Conservation (phyloP, 2,329 filamentous ascomycete species). For the Ascochyta clinopodiicola region DNA sequence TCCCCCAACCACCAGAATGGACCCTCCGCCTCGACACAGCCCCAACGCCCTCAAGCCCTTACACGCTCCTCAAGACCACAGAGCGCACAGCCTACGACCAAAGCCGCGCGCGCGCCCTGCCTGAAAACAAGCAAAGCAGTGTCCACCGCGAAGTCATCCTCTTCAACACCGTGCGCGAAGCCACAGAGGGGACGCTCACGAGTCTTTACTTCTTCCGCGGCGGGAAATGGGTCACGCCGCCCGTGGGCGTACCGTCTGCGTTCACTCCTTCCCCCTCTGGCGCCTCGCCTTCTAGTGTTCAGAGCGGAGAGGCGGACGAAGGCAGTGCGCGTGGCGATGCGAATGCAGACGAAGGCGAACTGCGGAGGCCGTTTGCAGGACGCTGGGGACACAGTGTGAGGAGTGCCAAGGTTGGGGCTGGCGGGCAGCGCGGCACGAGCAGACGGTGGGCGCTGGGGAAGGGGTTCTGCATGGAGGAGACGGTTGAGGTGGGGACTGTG, state of each 20-base stretch:
- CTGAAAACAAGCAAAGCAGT: conserved; percentile 34
- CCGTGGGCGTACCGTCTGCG: conserved; percentile 49
- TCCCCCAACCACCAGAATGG: conserved; percentile 49
- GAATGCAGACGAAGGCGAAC: conserved; percentile 42
- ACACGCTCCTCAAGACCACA: conserved; percentile 88
- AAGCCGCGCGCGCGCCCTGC: conserved; percentile 70
- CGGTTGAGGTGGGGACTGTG: conserved; percentile 66
- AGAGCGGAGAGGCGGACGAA: neutral
- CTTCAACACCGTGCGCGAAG: conserved; percentile 66
- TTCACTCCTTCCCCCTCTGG: conserved; percentile 17
- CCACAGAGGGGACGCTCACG: conserved; percentile 87
- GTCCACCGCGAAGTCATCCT: conserved; percentile 74
- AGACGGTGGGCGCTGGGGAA: conserved; percentile 81
- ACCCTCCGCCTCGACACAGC: conserved; percentile 60
- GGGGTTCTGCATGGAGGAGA: conserved; percentile 70
- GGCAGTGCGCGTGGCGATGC: too few species aligned
- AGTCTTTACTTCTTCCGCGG: conserved; percentile 81
- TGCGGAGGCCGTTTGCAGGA: conserved; percentile 44
- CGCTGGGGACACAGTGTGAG: conserved; percentile 49
- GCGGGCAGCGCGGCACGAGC: conserved; percentile 83
- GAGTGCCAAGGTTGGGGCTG: conserved; percentile 63
- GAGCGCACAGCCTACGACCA: conserved; percentile 72
- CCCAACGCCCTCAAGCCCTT: conserved; percentile 62
- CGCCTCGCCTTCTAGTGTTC: neutral
- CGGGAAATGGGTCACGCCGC: conserved; percentile 81